Evolutionary conservation across 1,284 basidiomycete species (phyloP), one percentile per base, ranked within the genome.

Genomic region (Malassezia arunalokei): DNA sequence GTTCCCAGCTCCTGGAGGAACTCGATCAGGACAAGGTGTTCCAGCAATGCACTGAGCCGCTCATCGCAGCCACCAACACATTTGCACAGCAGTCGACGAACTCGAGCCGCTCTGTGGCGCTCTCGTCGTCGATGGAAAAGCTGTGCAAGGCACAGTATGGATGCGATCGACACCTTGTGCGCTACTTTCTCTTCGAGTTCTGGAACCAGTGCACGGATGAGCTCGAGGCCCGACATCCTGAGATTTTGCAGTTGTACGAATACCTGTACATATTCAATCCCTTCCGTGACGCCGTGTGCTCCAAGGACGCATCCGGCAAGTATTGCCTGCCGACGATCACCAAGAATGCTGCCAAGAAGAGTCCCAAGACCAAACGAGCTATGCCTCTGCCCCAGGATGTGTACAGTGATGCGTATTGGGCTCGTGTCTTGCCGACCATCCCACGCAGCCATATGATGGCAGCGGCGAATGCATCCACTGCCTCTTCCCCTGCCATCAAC

Each of bases 211-310:
- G 52, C 44, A 8, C 41, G 8, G 42, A 43, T 14, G 52, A 54
- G 20, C 47, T 54, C 9, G 52, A 54, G 43, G n/a, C 27, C 5
- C 24, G 38, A 6, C 32, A 54, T 17, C 27, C 29, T 15, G 14
- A 44, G 28, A 29, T 54, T 7, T 17, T 32, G 11, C 35, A 54
- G 42, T 41, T 54, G 43, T 54, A 54, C 32, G 43, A 54, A 15
- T 54, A 54, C 39, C 12, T 54, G 30, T 54, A 54, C 48, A 49
- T 54, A 6, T 54, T 54, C 24, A 49, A 43, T 33, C 52, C 52
- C 14, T 54, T 54, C 47, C 52, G 43, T 32, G 52, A 54, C 17
- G 52, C 52, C 5, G 33, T 54, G 17, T 54, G 52, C 47, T 37
- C 52, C 3, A 32, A 42, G 47, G 41, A 49, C 43, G 8, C 43